Evolutionary conservation across 2,329 filamentous ascomycete species (phyloP), one percentile per base, ranked within the genome.

Genomic region (Exserohilum turcica): DNA sequence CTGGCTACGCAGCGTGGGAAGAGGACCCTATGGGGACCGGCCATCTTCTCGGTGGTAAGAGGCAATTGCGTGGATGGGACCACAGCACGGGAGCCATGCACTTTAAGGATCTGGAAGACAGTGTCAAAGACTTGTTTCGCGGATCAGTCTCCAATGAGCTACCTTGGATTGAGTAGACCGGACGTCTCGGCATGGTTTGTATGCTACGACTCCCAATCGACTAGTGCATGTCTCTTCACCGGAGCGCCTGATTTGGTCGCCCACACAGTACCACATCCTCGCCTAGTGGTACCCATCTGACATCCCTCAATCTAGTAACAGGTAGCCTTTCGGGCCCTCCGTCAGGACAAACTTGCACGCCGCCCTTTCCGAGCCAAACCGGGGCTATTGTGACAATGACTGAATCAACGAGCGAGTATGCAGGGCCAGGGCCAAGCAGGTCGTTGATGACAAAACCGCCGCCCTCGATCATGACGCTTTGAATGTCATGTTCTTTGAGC

Each of bases 401-500:
- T 2, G 88, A 88, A 68, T 91, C 83, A 36, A 96, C 80, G 7
- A 92, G 77, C 2, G 40, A 42, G 18, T 54, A 54, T 1, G 51
- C 51, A 2, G 40, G 36, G 10, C 46, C 24, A 6, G 40, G 51
- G 4, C 51, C 51, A n/a, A 97, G 79, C 15, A 97, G 76, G 32
- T 88, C 84, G 70, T 94, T 95, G 70, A 97, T 91, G 29, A 97
- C 86, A 9, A 81, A 79, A 0, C 84, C 92, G 9, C 93, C 93
- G 0, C 93, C 93, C 73, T 97, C 93, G 43, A 97, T 82, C 93
- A 97, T 97, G 52, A 97, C 80, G 69, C 91, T 96, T 46, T 76
- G 74, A 38, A 96, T 77, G 1, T 86, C 86, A 62, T 28, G 40
- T 27, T 50, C n/a, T 21, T 21, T 29, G 21, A 54, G 18, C 29